Evolutionary conservation across 257 asterid species (phyloP), one percentile per base, ranked within the genome.

Genomic region (Oldenlandia corymbosa): DNA sequence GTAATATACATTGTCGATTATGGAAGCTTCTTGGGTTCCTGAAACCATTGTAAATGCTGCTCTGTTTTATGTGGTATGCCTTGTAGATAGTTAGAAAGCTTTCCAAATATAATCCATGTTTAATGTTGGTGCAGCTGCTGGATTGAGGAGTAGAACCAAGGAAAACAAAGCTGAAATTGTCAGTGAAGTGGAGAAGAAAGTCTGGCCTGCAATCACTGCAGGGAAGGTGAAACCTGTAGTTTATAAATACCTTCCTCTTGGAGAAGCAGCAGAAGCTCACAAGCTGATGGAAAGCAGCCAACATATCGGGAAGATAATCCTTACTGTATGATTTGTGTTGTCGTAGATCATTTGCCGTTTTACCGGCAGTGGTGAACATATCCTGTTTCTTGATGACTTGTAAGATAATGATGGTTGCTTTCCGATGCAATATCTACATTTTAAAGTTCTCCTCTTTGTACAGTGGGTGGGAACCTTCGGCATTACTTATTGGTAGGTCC

Each of bases 281-380:
- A 76, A 57, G 59, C 70, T 93, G 58, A 83, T 93, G 84, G 95
- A 93, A 79, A 85, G 87, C 88, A 84, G 99, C 90, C 72, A 80
- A 66, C 91, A 90, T 65, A 84, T 93, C 9, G 99, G 99, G 58
- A 93, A 93, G 83, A 87, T 90, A 31, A 61, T 93, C 67, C 96
- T 93, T 46, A 24, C 77, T 5, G 79, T 72, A 49, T 72, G 67
- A 78, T 41, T 14, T 28, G 50, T 53, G 54, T 50, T 51, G 0
- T 9, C 10, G 24, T 27, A 13, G 53, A 26, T 43, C n/a, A n/a
- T n/a, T n/a, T n/a, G n/a, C n/a, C n/a, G n/a, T n/a, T n/a, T n/a
- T n/a, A n/a, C n/a, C n/a, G n/a, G n/a, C 43, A 45, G 26, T 47
- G 43, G 20, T 48, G 67, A 36, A 47, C n/a, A 47, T 27, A 30